Evolutionary conservation across 1,284 basidiomycete genomes (phyloP).

Genomic region (Kwoniella shivajii): DNA sequence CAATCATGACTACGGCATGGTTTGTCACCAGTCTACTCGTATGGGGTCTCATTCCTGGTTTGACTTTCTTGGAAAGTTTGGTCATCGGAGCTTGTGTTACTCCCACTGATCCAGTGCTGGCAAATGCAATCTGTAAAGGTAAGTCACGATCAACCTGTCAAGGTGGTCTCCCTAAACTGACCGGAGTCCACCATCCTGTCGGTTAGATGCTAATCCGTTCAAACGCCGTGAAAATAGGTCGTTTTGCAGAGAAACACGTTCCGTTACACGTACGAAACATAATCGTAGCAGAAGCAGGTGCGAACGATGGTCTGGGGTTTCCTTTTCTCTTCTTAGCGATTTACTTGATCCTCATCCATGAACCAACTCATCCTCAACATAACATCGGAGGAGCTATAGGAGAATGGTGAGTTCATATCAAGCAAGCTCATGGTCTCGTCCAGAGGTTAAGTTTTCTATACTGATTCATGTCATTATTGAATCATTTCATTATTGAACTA

Average conservation of each 20-base stretch:
- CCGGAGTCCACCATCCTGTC: too few species aligned
- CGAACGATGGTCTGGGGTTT: slow-evolving; percentile 81
- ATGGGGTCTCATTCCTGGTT: slow-evolving; percentile 80
- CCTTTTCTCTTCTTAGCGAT: slow-evolving; percentile 91
- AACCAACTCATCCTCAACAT: slow-evolving; percentile 41
- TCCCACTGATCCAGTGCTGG: slow-evolving; percentile 92
- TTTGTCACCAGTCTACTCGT: slow-evolving; percentile 79
- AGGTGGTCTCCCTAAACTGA: too few species aligned
- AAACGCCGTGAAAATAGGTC: too few species aligned
- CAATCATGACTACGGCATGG: slow-evolving; percentile 83
- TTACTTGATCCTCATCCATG: slow-evolving; percentile 73
- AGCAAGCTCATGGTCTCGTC: neutral
- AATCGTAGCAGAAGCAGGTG: slow-evolving; percentile 51
- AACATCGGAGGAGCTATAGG: slow-evolving; percentile 64
- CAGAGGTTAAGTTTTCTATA: neutral
- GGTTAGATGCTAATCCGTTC: too few species aligned
- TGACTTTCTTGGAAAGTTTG: slow-evolving; percentile 82
- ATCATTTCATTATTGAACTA: too few species aligned
- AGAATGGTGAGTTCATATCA: slow-evolving; percentile 62
- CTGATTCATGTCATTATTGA: neutral
- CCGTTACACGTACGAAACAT: slow-evolving; percentile 51
- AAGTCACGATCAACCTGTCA: too few species aligned
- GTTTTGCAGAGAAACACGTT: slow-evolving; percentile 50
- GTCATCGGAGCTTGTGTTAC: slow-evolving; percentile 91
- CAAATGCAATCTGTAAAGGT: slow-evolving; percentile 61